Evolutionary conservation across 2,329 filamentous ascomycete genomes (phyloP), one percentile per base, ranked within the genome.

Genomic region (Leptoxyphium fumago): DNA sequence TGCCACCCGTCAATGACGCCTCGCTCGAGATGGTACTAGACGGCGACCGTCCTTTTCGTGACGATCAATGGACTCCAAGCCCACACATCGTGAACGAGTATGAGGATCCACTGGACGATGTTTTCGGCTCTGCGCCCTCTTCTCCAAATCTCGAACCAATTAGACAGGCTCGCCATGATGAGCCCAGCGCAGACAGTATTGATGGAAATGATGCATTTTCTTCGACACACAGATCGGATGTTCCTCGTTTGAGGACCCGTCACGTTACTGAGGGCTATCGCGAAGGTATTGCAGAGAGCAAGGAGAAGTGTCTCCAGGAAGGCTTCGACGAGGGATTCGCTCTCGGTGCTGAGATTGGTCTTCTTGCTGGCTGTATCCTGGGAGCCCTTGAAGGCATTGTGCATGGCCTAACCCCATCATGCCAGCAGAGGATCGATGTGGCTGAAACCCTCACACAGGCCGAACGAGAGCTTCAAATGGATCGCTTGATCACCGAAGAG

Each of bases 281-380:
- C 46, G 88, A 95, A 55, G 91, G 89, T 39, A 75, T 96, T 43
- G 74, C 81, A 0, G 69, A 68, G 2, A 83, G 82, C 29, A 96
- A 96, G 61, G 75, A 75, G 21, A 66, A 72, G 40, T 82, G 78
- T 55, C 77, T 95, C 21, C 91, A 98, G 64, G 71, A 72, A 11
- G 89, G 89, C 0, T 96, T 98, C 58, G 91, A 98, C 60, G 84
- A 89, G 50, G 89, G 89, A 0, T 96, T 87, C 60, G 72, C 78
- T 11, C 70, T 96, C 0, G 91, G 91, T 10, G 88, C 86, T 1
- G 78, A 81, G 42, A 67, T 96, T 28, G 91, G 89, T 0, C 61
- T 83, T 50, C 72, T 73, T 26, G 81, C 79, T 0, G 91, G 91
- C 0, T 78, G 77, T 51, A 65, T 93, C 10, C 61, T 94, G 2